Evolutionary conservation across 257 asterid species (phyloP).

Genomic region (Lycium ferocissimum): DNA sequence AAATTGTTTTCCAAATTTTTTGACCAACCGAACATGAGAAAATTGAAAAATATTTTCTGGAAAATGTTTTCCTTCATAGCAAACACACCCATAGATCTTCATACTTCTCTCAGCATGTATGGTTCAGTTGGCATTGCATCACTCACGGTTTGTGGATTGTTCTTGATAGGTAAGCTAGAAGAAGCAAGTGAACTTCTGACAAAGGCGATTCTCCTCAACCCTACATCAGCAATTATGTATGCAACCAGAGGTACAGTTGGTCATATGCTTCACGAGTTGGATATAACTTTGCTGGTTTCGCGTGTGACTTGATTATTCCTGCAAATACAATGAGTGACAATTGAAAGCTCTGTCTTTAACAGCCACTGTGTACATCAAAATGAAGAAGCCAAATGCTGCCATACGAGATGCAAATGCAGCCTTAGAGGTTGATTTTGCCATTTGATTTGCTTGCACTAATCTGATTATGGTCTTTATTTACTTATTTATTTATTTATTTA

Average conservation of each 20-base stretch:
- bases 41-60: too few species aligned
- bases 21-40: too few species aligned
- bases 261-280: not conserved
- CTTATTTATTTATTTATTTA: too few species aligned
- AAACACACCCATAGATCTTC: not conserved
- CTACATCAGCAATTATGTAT: slow-evolving; percentile 96
- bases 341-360: slow-evolving; percentile 35
- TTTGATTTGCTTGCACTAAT: slow-evolving; percentile 1
- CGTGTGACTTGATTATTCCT: not conserved
- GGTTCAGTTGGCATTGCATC: not conserved
- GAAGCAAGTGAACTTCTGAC: slow-evolving; percentile 86
- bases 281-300: not conserved
- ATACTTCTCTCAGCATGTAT: not conserved
- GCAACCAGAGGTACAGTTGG: slow-evolving; percentile 73
- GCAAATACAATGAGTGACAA: not conserved
- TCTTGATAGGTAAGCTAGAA: slow-evolving; percentile 71
- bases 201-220: slow-evolving; percentile 79
- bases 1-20: too few species aligned
- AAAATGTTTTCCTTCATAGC: too few species aligned
- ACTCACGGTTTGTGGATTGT: slow-evolving; percentile 1
- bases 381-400: slow-evolving; percentile 99
- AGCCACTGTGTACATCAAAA: slow-evolving; percentile 87
- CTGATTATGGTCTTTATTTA: not conserved
- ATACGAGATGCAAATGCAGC: slow-evolving; percentile 96
- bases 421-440: slow-evolving; percentile 62